These are phyloP conservation scores for Artemisia annua DNA, from an alignment of 129 eudicot genomes.

Conservation along the genomic window DNA sequence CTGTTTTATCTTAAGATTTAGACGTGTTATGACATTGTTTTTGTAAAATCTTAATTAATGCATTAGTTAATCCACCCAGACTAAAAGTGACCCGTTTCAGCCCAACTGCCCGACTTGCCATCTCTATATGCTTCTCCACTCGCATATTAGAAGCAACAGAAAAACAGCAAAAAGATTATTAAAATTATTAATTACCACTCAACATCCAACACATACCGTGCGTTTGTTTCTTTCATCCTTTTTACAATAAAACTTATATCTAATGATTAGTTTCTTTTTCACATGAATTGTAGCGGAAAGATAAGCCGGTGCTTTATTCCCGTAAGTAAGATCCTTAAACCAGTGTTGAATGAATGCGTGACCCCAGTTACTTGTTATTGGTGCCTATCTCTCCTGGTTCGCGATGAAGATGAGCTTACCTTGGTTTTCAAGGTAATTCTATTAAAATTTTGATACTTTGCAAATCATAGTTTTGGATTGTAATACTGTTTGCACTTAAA, in stretches of 20 bases:
- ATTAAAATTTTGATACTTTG: neutral
- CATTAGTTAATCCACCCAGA: neutral
- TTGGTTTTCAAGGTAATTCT: slow-evolving; percentile 40
- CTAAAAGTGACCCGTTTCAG: neutral
- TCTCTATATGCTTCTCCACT: neutral
- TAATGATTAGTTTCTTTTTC: slow-evolving; percentile 4
- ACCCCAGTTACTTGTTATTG: slow-evolving; percentile 95
- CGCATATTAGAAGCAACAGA: neutral
- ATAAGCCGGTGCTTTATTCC: slow-evolving; percentile 66
- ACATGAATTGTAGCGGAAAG: slow-evolving; percentile 55
- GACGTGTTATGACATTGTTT: too few relatives aligned
- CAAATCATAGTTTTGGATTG: neutral
- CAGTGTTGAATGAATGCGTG: slow-evolving; percentile 81
- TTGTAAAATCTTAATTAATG: too few relatives aligned
- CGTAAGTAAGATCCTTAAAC: slow-evolving; percentile 70
- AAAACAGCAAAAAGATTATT: neutral
- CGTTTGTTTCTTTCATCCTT: neutral
- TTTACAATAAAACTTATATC: neutral
- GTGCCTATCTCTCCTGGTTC: slow-evolving; percentile 68
- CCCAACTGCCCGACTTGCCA: neutral
- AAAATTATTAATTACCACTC: neutral
- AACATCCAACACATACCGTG: neutral
- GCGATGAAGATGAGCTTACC: slow-evolving; percentile 61
- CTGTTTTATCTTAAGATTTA: neutral
- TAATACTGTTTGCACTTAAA: slow-evolving; percentile 11